phyloP scores from a whole-genome alignment of 305 asterid genomes.

The Fraxinus ornus region DNA sequence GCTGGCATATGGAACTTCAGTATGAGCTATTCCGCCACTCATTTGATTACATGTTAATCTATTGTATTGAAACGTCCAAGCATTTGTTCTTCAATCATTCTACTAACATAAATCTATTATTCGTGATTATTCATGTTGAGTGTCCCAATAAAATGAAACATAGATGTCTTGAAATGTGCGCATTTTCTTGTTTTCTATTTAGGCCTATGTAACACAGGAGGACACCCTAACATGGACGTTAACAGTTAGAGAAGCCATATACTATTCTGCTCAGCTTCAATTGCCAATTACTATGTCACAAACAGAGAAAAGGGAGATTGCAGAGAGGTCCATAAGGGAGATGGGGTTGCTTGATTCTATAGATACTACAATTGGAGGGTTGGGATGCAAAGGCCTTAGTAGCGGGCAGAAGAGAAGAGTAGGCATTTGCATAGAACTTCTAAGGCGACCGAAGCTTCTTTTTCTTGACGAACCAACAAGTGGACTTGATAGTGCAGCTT shows the following conservation, averaged over 20 bases:
- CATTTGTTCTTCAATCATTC: neutral
- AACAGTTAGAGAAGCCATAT: slow-evolving; percentile 54
- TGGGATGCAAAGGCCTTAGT: slow-evolving; percentile 51
- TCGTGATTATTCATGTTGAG: neutral
- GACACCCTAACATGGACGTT: slow-evolving; percentile 54
- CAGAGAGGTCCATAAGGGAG: slow-evolving; percentile 46
- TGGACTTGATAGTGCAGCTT: slow-evolving; percentile 61
- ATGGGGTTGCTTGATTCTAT: slow-evolving; percentile 55
- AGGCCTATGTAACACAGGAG: slow-evolving; percentile 64
- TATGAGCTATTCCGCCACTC: slow-evolving; percentile 14
- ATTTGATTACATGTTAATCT: neutral
- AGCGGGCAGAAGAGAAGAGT: slow-evolving; percentile 56
- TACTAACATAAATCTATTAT: neutral
- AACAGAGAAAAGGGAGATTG: slow-evolving; percentile 40
- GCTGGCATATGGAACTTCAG: slow-evolving; percentile 58
- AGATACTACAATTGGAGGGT: slow-evolving; percentile 55
- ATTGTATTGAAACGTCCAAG: neutral
- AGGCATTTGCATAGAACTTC: slow-evolving; percentile 53
- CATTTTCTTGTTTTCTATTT: neutral
- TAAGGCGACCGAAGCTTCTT: slow-evolving; percentile 50
- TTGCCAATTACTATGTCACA: slow-evolving; percentile 40
- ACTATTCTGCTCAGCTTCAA: slow-evolving; percentile 61
- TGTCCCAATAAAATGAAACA: neutral
- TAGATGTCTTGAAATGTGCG: neutral
- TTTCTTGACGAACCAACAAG: slow-evolving; percentile 64